Evolutionary conservation across 2,329 filamentous ascomycete genomes (phyloP).

Genomic region (Ceratocystis huliohia): DNA sequence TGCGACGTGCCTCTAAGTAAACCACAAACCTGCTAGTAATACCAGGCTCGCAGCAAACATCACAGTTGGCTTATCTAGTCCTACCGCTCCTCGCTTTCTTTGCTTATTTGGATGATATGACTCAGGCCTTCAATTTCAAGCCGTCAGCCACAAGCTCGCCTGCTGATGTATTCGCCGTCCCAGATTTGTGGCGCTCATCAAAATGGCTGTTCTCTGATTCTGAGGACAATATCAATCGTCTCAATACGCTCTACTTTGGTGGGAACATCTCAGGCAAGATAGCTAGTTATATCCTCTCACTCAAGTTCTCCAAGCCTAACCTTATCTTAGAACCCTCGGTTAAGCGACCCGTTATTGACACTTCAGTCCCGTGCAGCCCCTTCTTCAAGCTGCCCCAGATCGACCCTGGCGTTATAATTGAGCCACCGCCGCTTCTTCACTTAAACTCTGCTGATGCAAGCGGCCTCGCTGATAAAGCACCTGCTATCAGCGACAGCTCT

Average conservation of each 20-base stretch:
- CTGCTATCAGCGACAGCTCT: background rate
- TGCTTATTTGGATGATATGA: background rate
- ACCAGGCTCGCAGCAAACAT: no score
- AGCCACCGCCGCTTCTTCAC: conserved; percentile 2
- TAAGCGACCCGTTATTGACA: conserved; percentile 10
- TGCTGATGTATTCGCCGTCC: conserved; percentile 50
- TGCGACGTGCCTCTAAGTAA: background rate
- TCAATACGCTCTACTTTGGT: conserved; percentile 34
- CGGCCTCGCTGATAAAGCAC: background rate
- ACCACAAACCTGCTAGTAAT: background rate
- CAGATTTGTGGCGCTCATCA: conserved; percentile 47
- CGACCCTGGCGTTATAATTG: conserved; percentile 11
- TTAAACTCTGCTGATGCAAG: background rate
- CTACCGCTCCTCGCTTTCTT: background rate
- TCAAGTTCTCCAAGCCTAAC: conserved; percentile 24
- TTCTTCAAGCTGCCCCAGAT: conserved; percentile 20
- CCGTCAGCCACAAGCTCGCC: conserved; percentile 19
- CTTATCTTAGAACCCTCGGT: conserved; percentile 1
- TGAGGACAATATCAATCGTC: conserved; percentile 25
- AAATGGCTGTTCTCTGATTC: conserved; percentile 32
- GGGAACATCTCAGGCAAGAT: conserved; percentile 26
- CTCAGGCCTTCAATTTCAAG: background rate
- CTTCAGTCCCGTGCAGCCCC: conserved; percentile 15
- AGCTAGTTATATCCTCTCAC: no score
- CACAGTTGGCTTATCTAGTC: no score